Evolutionary conservation across 139 green algal species (phyloP).

Genomic region (Tetradesmus lagerheimii): DNA sequence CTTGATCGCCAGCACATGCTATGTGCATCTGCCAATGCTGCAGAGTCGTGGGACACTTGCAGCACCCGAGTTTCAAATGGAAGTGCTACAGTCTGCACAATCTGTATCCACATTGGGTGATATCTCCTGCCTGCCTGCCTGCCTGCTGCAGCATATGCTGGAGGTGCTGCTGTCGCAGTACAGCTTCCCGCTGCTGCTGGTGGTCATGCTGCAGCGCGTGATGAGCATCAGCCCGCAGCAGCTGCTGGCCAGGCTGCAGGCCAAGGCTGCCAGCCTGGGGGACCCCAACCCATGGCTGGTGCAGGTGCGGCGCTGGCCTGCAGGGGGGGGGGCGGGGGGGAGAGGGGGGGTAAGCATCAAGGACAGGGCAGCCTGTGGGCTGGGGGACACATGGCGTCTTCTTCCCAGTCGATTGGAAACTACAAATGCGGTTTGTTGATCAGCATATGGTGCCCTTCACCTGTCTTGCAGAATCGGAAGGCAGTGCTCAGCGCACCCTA

Average conservation of each 20-base stretch:
- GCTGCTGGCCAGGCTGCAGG: slow-evolving; percentile 26
- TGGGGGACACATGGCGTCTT: too few relatives aligned
- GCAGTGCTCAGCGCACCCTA: too few relatives aligned
- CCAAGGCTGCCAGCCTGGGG: slow-evolving; percentile 40
- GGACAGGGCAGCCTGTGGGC: not conserved
- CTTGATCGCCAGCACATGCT: not conserved
- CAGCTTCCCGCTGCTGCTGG: slow-evolving; percentile 37
- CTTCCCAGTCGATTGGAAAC: too few relatives aligned
- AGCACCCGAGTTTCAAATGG: too few relatives aligned
- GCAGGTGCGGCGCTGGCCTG: slow-evolving; percentile 42
- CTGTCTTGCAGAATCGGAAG: not conserved
- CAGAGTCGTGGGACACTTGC: not conserved
- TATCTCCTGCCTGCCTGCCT: not conserved
- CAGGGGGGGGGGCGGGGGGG: not conserved
- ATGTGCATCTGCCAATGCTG: not conserved
- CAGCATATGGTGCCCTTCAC: too few relatives aligned
- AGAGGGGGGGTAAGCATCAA: not conserved
- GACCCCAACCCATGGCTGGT: slow-evolving; percentile 46
- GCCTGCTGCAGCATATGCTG: slow-evolving; percentile 28
- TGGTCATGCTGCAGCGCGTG: slow-evolving; percentile 26
- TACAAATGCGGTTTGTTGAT: too few relatives aligned
- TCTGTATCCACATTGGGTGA: too few relatives aligned
- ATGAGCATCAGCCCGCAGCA: slow-evolving; percentile 15
- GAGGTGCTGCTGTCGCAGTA: slow-evolving; percentile 10
- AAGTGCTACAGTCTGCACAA: too few relatives aligned